Base-by-base conservation (phyloP, 108 stramenopile species). In the Cyclotella kingstonii region DNA sequence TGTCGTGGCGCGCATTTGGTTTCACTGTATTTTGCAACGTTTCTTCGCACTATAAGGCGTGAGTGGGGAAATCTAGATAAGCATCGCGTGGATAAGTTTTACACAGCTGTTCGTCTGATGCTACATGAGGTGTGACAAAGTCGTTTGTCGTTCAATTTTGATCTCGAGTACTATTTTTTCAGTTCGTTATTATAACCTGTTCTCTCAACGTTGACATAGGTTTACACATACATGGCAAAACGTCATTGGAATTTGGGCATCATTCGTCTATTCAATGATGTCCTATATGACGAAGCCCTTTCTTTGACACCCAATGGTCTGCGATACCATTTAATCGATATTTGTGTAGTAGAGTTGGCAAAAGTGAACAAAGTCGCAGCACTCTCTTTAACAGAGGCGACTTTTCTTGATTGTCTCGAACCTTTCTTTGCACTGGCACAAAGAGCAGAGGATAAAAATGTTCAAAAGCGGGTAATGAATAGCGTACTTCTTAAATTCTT, bases 51-150 rank as follows among this genome's bases (percentile, higher is more conserved):
- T 2, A 43, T 96, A 28, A 56, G 72, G 19, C 76, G 93, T 22
- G 96, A 96, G 55, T 96, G 96, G 96, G 89, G 84, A 5, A 81
- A 82, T 47, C 86, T 96, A 68, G 96, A 96, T 70, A 91, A 94
- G 79, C 86, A 96, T 66, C 80, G 96, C 7, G 74, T 96, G 7
- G 91, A 96, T 64, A 96, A 96, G 59, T 93, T 96, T 46, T 96
- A 96, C 70, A 90, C 88, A 18, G 67, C 90, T 40, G 75, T 91
- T 43, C 81, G 96, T 30, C 56, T 82, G 27, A 81, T 87, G 71
- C 63, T 94, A 57, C 62, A 76, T 42, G 80, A 93, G 73, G 81
- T 80, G 29, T 8, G 72, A n/a, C n/a, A n/a, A 11, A 41, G 46
- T 39, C n/a, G 22, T 21, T 29, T 41, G 18, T 35, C 25, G 17